phyloP scores from a whole-genome alignment of 192 early-diverging fungal genomes.

The Allomyces macrogynus region DNA sequence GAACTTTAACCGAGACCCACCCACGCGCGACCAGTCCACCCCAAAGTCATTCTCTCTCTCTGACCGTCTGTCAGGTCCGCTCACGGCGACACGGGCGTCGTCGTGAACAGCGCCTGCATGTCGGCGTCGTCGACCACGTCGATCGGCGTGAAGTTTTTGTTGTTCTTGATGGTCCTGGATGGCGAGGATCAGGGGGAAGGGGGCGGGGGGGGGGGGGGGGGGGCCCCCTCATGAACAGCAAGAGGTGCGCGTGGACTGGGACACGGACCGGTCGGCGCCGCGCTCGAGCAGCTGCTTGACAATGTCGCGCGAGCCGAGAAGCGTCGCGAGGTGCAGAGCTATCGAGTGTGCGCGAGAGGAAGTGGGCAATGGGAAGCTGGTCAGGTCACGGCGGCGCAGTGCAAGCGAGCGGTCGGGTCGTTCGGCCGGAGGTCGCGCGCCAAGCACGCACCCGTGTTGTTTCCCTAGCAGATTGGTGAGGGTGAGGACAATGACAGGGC shows the following conservation, averaged over 20 bases:
- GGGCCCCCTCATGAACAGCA: too few species aligned
- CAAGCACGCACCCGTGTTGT: constrained; percentile 26
- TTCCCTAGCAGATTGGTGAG: constrained; percentile 19
- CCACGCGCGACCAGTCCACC: too few species aligned
- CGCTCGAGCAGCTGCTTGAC: constrained; percentile 27
- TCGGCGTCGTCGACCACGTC: neutral
- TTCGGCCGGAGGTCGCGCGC: too few species aligned
- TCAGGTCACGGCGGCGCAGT: too few species aligned
- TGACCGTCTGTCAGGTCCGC: too few species aligned
- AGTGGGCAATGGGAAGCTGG: too few species aligned
- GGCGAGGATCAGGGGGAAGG: too few species aligned
- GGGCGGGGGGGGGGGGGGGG: too few species aligned
- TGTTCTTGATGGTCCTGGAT: neutral
- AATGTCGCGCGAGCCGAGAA: constrained; percentile 24
- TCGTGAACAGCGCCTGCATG: neutral
- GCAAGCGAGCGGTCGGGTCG: neutral
- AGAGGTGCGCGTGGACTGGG: too few species aligned
- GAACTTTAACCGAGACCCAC: too few species aligned
- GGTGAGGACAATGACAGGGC: neutral
- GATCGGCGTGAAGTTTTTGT: neutral
- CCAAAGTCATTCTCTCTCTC: too few species aligned
- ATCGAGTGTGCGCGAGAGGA: neutral
- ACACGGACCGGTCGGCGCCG: constrained; percentile 17
- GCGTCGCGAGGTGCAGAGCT: constrained; percentile 32
- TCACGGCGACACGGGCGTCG: neutral